Percentiles rank a stretch among this genome's conserved stretches.
Evolutionary conservation across 2,329 filamentous ascomycete genomes (phyloP).

Genomic region (Pseudophaeomoniella oleicola): DNA sequence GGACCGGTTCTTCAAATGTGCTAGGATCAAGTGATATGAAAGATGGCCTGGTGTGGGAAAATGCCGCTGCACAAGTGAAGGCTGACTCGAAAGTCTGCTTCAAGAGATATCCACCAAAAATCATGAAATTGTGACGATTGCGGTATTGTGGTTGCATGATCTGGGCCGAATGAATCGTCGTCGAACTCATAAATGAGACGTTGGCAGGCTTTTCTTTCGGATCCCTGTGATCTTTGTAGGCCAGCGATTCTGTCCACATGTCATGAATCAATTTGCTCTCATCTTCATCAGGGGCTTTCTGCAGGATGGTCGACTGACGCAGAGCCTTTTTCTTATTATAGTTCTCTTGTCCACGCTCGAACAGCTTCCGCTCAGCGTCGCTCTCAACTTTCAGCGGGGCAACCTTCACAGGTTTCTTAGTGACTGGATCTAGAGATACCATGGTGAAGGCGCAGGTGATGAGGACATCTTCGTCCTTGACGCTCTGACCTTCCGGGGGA

Average conservation of each 20-base stretch:
- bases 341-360: constrained; percentile 48
- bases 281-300: constrained; percentile 54
- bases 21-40: constrained; percentile 61
- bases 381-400: constrained; percentile 48
- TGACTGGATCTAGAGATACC: constrained; percentile 56
- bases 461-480: constrained; percentile 45
- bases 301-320: constrained; percentile 44
- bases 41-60: constrained; percentile 53
- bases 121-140: constrained; percentile 61
- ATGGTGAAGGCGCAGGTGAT: constrained; percentile 66
- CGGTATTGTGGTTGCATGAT: constrained; percentile 66
- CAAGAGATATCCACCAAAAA: constrained; percentile 61
- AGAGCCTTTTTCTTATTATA: constrained; percentile 52
- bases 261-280: constrained; percentile 59
- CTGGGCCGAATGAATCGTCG: constrained; percentile 48
- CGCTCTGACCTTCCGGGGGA: constrained; percentile 39
- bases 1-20: constrained; percentile 61
- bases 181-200: constrained; percentile 47
- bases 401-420: constrained; percentile 50
- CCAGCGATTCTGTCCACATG: constrained; percentile 56
- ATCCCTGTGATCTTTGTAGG: constrained; percentile 46
- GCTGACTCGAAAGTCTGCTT: constrained; percentile 64
- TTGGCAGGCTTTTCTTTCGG: constrained; percentile 40
- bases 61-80: constrained; percentile 59
- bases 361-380: constrained; percentile 49